Base-by-base conservation (phyloP, 345 rosid genomes). In the Mercurialis annua region DNA sequence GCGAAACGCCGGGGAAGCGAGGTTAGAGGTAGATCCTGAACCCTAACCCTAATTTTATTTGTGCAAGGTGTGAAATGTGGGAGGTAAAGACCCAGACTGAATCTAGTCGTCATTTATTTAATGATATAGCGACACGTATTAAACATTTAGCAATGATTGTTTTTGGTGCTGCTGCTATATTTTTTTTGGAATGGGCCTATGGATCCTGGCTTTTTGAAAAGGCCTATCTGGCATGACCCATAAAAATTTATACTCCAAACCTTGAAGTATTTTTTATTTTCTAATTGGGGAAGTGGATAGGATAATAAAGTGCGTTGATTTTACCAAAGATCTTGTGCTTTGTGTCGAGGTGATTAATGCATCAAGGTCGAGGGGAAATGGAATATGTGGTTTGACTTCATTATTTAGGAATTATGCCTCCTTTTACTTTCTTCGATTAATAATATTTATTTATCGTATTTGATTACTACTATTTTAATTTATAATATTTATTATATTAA, bases 291-390 rank as follows among this genome's bases (percentile, higher is more conserved):
- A 9, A 36, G 29, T 17, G 23, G 48, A 59, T 48, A 38, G 64
- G 64, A 59, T 36, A 59, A n/a, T n/a, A n/a, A n/a, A n/a, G 47
- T 21, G 64, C 64, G 23, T 59, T 59, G 64, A 59, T 59, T 21
- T 43, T 59, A 0, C 26, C 61, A 5, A 40, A 40, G 18, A 31
- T 17, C 18, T 38, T 59, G 48, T 59, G 64, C 31, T 59, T 10
- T 59, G 64, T 59, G 64, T 14, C 17, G 1, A 56, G 31, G 18
- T 8, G 20, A 29, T 10, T n/a, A n/a, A n/a, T n/a, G n/a, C n/a
- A n/a, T n/a, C n/a, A n/a, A n/a, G n/a, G n/a, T n/a, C n/a, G n/a
- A n/a, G n/a, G n/a, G n/a, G n/a, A n/a, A n/a, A n/a, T n/a, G n/a
- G n/a, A n/a, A n/a, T n/a, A n/a, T n/a, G n/a, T n/a, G n/a, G n/a